These are phyloP conservation scores for Pichia phayaonensis DNA, from an alignment of 805 yeast species.

Conservation along the genomic window DNA sequence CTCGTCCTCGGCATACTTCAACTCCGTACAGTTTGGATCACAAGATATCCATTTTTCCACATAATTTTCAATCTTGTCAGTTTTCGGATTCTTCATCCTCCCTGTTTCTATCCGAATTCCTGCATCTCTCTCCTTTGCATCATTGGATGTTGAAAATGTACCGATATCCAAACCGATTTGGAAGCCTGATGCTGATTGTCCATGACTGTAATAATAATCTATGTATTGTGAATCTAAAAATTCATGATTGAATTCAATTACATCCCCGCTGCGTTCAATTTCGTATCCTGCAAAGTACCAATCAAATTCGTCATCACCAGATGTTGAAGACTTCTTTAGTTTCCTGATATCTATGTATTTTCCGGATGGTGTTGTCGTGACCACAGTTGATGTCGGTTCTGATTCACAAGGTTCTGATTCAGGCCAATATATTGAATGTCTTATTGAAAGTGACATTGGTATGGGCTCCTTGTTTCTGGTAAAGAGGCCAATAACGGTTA, in stretches of 20 bases:
- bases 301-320: conserved; percentile 31
- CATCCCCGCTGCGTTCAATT: conserved; percentile 27
- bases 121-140: conserved; percentile 20
- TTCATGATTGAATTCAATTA: conserved; percentile 34
- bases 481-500: no score
- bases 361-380: conserved; percentile 35
- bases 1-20: no score
- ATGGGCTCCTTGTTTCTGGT: no score
- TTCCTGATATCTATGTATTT: conserved; percentile 44
- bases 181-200: background rate
- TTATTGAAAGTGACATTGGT: conserved; percentile 32
- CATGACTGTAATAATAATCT: conserved; percentile 8
- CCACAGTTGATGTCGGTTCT: conserved; percentile 44
- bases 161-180: conserved; percentile 11
- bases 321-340: no score
- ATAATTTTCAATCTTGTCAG: conserved; percentile 36
- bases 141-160: background rate
- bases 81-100: conserved; percentile 37
- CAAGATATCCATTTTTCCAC: conserved; percentile 50
- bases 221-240: conserved; percentile 36
- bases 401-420: conserved; percentile 29
- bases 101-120: conserved; percentile 45
- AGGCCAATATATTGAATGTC: conserved; percentile 47
- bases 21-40: no score
- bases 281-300: conserved; percentile 54